These are phyloP conservation scores for Yarrowia osloensis DNA, from an alignment of 805 yeast species.

Conservation along the genomic window DNA sequence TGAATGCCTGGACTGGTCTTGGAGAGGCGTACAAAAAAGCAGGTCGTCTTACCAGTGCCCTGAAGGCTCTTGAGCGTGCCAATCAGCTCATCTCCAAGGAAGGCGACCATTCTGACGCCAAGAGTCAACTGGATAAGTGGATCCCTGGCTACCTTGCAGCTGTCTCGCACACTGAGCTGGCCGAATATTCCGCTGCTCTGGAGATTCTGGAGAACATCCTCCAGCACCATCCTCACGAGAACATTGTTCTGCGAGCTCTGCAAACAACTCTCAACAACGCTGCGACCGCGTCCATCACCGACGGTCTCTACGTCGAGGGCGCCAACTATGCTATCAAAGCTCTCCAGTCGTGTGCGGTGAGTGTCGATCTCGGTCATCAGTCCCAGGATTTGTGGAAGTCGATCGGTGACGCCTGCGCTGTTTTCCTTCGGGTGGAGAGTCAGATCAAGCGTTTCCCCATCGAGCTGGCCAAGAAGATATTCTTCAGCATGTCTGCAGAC, in stretches of 20 bases:
- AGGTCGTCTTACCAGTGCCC: constrained; percentile 85
- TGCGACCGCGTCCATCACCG: constrained; percentile 52
- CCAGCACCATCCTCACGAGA: constrained; percentile 50
- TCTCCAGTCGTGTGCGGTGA: constrained; percentile 47
- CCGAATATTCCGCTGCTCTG: constrained; percentile 66
- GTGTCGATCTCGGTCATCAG: constrained; percentile 42
- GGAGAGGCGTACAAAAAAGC: constrained; percentile 91
- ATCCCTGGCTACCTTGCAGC: constrained; percentile 70
- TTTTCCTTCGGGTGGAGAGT: constrained; percentile 59
- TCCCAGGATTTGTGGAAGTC: constrained; percentile 67
- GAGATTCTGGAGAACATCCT: constrained; percentile 50
- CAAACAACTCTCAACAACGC: constrained; percentile 60
- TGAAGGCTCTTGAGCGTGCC: constrained; percentile 75
- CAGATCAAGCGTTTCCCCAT: constrained; percentile 55
- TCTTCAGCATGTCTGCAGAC: not conserved
- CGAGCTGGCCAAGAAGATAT: constrained; percentile 39
- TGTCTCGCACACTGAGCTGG: constrained; percentile 59
- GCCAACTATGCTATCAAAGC: constrained; percentile 51
- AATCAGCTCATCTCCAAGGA: constrained; percentile 47
- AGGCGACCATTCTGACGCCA: too few species aligned
- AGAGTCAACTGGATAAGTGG: constrained; percentile 49
- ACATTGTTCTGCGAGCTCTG: constrained; percentile 53
- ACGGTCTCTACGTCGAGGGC: constrained; percentile 72
- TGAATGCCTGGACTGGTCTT: constrained; percentile 88
- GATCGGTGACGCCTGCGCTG: constrained; percentile 56